phyloP scores from a whole-genome alignment of 345 rosid genomes.

The Hypericum perforatum region DNA sequence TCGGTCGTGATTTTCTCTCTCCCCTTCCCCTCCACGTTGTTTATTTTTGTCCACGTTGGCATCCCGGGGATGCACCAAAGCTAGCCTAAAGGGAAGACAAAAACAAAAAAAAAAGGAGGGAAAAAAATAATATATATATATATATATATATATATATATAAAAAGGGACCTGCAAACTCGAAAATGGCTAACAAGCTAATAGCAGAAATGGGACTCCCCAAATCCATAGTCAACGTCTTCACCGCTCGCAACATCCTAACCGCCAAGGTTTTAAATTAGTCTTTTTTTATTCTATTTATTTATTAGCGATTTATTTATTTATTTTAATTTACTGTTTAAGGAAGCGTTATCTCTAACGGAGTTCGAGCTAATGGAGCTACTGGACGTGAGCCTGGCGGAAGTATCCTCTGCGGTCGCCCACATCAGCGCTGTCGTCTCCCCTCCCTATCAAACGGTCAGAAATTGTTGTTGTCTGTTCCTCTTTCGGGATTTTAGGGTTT shows the following conservation, averaged over 20 bases:
- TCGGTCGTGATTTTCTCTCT: too few relatives aligned
- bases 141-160: too few relatives aligned
- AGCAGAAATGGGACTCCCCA: slow-evolving; percentile 50
- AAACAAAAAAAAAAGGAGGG: too few relatives aligned
- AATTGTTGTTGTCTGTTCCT: not conserved
- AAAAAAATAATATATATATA: too few relatives aligned
- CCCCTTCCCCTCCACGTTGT: too few relatives aligned
- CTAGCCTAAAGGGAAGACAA: too few relatives aligned
- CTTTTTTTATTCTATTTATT: not conserved
- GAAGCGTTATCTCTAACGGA: slow-evolving; percentile 68
- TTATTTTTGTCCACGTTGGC: too few relatives aligned
- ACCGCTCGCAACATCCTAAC: slow-evolving; percentile 64
- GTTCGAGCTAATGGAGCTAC: slow-evolving; percentile 62
- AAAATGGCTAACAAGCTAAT: slow-evolving; percentile 67
- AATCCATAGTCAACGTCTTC: slow-evolving; percentile 46
- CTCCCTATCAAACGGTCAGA: slow-evolving; percentile 52
- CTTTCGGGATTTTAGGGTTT: not conserved
- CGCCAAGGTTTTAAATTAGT: slow-evolving; percentile 38
- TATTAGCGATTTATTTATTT: too few relatives aligned
- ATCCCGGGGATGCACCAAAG: too few relatives aligned
- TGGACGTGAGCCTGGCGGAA: slow-evolving; percentile 47
- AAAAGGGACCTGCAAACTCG: too few relatives aligned
- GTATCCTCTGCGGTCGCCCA: slow-evolving; percentile 41
- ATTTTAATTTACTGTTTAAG: slow-evolving; percentile 16
- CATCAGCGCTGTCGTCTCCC: slow-evolving; percentile 52